Evolutionary conservation across 1,284 basidiomycete species (phyloP), one percentile per base, ranked within the genome.

Genomic region (Polyporus tsugae): DNA sequence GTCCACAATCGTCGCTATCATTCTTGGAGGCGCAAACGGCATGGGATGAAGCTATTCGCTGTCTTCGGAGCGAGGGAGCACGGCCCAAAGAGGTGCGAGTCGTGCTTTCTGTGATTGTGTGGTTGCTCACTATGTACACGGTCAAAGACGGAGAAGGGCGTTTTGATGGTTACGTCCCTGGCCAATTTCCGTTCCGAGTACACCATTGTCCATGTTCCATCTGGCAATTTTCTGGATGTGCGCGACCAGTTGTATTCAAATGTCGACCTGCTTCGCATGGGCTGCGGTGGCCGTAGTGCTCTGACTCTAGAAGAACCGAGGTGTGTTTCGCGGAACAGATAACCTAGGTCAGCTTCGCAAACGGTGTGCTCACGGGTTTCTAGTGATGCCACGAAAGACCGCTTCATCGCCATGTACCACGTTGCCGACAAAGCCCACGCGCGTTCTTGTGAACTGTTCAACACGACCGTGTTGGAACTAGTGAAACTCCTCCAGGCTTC

Each of bases 101-200:
- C 53, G 25, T 36, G 41, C 52, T 39, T 52, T 58, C 63, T 60
- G 33, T 53, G n/a, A 42, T n/a, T n/a, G 60, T 4, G 29, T 17
- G 13, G 53, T 46, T 57, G 22, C 44, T 55, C 22, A 55, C 4
- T 15, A 17, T 35, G 41, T 36, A 39, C 52, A 15, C 55, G 38
- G 60, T 62, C 29, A 72, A 71, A 91, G 87, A 92, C 88, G 25
- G 82, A 85, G n/a, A 80, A 89, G 65, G 93, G 93, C 52, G 80
- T 85, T 17, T 83, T 95, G 72, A 89, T 94, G 87, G 87, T 89
- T 64, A 95, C 93, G n/a, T 94, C 92, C 7, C 86, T 95, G 22
- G 91, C 91, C 55, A 90, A 92, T 80, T 95, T 95, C 77, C 91
- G 91, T 63, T 94, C 92, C 4, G 93, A 95, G 81, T 92, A 89